phyloP scores from a whole-genome alignment of 2,329 filamentous ascomycete species.

The Neofusicoccum sp. region DNA sequence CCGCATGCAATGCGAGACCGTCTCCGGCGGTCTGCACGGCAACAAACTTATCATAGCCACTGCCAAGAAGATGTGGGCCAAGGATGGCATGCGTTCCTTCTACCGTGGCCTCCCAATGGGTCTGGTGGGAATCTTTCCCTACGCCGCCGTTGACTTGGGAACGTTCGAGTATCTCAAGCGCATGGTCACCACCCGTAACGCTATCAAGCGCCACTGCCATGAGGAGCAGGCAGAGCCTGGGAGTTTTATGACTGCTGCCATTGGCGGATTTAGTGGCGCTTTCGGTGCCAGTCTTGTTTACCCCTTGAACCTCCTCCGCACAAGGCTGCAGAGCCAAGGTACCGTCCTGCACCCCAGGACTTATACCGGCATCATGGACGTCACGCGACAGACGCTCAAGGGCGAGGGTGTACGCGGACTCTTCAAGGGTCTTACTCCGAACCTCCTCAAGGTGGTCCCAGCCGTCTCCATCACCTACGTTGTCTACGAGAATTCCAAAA shows the following conservation, averaged over 20 bases:
- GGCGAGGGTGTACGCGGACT: constrained; percentile 82
- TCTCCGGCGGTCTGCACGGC: constrained; percentile 78
- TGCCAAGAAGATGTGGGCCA: constrained; percentile 79
- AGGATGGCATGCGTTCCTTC: constrained; percentile 71
- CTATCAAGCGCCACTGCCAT: constrained; percentile 67
- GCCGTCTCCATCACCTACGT: constrained; percentile 75
- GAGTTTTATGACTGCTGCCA: constrained; percentile 80
- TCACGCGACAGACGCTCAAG: constrained; percentile 76
- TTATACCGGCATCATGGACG: constrained; percentile 88
- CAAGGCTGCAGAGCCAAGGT: constrained; percentile 88
- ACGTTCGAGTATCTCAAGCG: constrained; percentile 93
- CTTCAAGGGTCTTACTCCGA: constrained; percentile 93
- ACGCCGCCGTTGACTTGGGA: constrained; percentile 92
- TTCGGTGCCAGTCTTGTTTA: constrained; percentile 94
- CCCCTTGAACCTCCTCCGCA: constrained; percentile 88
- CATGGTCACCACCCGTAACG: constrained; percentile 67
- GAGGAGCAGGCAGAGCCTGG: constrained; percentile 75
- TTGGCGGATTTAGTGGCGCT: constrained; percentile 87
- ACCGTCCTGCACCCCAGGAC: constrained; percentile 87
- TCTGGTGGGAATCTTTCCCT: constrained; percentile 93
- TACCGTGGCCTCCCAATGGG: constrained; percentile 95
- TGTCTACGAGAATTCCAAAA: constrained; percentile 43
- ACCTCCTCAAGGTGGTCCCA: constrained; percentile 92
- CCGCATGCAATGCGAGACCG: constrained; percentile 91
- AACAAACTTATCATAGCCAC: constrained; percentile 80